phyloP scores from a whole-genome alignment of 2,329 filamentous ascomycete species.

The Aspergillus costaricaensis region DNA sequence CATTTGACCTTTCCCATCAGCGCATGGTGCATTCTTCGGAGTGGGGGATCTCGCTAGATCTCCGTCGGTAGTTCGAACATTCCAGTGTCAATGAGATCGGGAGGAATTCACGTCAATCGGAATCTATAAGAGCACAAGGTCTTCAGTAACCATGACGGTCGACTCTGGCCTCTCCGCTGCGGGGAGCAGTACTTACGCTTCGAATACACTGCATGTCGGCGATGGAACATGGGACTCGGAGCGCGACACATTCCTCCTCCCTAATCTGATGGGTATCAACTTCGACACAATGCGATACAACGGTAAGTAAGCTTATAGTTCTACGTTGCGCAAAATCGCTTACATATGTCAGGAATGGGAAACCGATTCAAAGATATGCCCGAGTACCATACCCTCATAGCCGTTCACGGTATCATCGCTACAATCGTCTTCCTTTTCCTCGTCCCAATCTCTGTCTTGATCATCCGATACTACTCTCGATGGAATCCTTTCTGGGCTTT shows the following conservation, averaged over 20 bases:
- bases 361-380: constrained; percentile 63
- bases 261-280: constrained; percentile 65
- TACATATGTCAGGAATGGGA: constrained; percentile 58
- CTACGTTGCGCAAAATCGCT: not conserved
- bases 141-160: constrained; percentile 30
- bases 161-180: constrained; percentile 54
- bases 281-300: constrained; percentile 69
- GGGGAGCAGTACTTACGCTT: constrained; percentile 63
- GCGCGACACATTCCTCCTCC: constrained; percentile 64
- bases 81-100: constrained; percentile 35
- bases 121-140: constrained; percentile 6
- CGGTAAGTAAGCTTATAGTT: constrained; percentile 46
- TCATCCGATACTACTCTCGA: constrained; percentile 62
- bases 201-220: constrained; percentile 63
- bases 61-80: constrained; percentile 43
- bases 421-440: constrained; percentile 63
- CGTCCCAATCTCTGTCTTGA: constrained; percentile 61
- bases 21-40: constrained; percentile 48
- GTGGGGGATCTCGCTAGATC: constrained; percentile 49
- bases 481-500: constrained; percentile 57
- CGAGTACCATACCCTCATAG: constrained; percentile 60
- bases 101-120: constrained; percentile 4
- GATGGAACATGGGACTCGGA: constrained; percentile 67
- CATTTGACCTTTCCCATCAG: constrained; percentile 20
- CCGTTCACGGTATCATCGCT: constrained; percentile 62